Base-by-base conservation (phyloP, 208 protist species). In the Leishmania martiniquensis region DNA sequence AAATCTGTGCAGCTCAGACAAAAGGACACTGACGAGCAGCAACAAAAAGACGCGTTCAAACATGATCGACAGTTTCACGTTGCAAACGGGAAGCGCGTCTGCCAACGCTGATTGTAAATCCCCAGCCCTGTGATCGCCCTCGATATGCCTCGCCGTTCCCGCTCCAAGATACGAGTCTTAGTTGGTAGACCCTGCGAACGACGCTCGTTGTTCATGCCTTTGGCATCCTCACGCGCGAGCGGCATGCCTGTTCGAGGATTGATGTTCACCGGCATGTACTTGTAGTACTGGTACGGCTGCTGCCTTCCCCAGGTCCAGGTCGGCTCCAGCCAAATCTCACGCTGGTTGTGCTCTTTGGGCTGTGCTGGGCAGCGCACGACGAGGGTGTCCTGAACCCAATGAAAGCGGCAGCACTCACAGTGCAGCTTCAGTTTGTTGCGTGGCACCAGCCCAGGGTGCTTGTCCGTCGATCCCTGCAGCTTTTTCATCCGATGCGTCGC, bases 221-320 rank as follows among this genome's bases (percentile, higher is more conserved):
- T 91, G 7, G 93, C 91, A 70, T 93, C 91, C 83, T 97, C 93
- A 29, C 93, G 84, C 1, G 93, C 91, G 29, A 97, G 54, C 1
- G 67, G 85, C 90, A 93, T 93, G 13, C 79, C 75, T 22, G 93
- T 97, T 37, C 93, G 87, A 32, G 93, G 93, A 70, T 95, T 94
- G 54, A 87, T 89, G 47, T 89, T 91, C 44, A 83, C 78, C 0
- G 91, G 89, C 85, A 97, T 83, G 82, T 97, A 95, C 75, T 93
- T 94, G 81, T 94, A 93, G 85, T 94, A 96, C 65, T 95, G 79
- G 71, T 87, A 94, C 12, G 93, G 93, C 76, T 95, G 93, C 77
- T 96, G 93, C 82, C 90, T 95, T 9, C 90, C 89, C 90, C 91
- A 96, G 81, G 87, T 96, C 91, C 93, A 96, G 67, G 93, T 94